These are phyloP conservation scores for Camellia sinensis DNA, from an alignment of 148 eudicot species.

Conservation along the genomic window DNA sequence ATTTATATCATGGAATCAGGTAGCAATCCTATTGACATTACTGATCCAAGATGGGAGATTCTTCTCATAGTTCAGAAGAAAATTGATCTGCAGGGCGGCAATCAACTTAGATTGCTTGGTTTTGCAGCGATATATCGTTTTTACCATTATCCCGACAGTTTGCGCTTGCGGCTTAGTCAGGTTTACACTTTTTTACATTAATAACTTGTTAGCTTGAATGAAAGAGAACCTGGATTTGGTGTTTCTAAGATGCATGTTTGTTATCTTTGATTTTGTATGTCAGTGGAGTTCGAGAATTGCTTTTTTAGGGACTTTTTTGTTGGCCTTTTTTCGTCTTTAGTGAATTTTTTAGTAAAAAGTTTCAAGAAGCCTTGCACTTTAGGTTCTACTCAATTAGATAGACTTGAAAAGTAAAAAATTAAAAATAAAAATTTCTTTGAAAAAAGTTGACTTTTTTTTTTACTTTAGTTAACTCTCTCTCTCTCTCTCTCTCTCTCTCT, in stretches of 20 bases:
- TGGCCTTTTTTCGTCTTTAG: too few species aligned
- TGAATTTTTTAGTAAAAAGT: too few species aligned
- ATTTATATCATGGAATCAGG: conserved; percentile 44
- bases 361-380: too few species aligned
- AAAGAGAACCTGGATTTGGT: neutral
- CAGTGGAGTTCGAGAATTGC: too few species aligned
- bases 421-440: too few species aligned
- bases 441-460: too few species aligned
- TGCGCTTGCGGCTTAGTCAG: conserved; percentile 82
- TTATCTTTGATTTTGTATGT: neutral
- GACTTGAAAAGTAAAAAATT: too few species aligned
- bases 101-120: conserved; percentile 52
- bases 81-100: conserved; percentile 34
- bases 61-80: conserved; percentile 52
- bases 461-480: too few species aligned
- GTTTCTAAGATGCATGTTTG: neutral
- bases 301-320: too few species aligned
- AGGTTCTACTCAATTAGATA: too few species aligned
- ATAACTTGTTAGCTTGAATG: neutral
- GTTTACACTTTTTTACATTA: conserved; percentile 29
- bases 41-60: conserved; percentile 87
- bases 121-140: conserved; percentile 84
- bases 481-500: too few species aligned
- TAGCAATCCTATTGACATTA: conserved; percentile 87
- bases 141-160: conserved; percentile 61